Percentiles rank a stretch among this genome's conserved stretches.
Evolutionary conservation across 495 filamentous ascomycete genomes (phyloP).

Genomic region (Acidomyces sp.): DNA sequence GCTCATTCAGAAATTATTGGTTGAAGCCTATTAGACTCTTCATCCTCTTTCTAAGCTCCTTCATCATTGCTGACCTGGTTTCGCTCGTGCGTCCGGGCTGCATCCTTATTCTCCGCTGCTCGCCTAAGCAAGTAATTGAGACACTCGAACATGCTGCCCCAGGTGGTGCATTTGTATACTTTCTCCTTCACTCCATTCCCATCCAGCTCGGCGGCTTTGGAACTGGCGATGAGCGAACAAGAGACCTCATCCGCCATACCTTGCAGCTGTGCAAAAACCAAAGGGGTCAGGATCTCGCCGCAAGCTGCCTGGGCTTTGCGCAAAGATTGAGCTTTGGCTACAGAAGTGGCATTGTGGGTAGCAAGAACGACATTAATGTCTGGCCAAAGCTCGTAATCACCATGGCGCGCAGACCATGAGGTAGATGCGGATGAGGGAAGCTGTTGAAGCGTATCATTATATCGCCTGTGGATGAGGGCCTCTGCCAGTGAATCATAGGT

Average conservation of each 20-base stretch:
- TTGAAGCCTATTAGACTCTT: conserved; percentile 23
- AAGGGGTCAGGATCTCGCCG: conserved; percentile 37
- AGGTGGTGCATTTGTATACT: conserved; percentile 82
- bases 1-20: too few relatives aligned
- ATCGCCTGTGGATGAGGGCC: conserved; percentile 36
- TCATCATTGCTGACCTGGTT: conserved; percentile 58
- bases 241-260: conserved; percentile 96
- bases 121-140: conserved; percentile 80
- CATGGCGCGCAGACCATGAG: too few relatives aligned
- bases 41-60: conserved; percentile 54
- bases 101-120: conserved; percentile 85
- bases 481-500: conserved; percentile 51
- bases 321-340: conserved; percentile 53
- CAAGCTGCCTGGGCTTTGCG: conserved; percentile 37
- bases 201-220: conserved; percentile 18
- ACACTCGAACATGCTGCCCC: conserved; percentile 85
- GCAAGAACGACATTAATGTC: conserved; percentile 63
- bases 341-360: conserved; percentile 80
- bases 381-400: conserved; percentile 40
- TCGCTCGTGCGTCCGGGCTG: conserved; percentile 68
- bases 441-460: conserved; percentile 39
- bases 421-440: conserved; percentile 24
- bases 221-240: conserved; percentile 57
- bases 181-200: conserved; percentile 28
- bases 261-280: conserved; percentile 82